Conservation (phyloP, 371 early-diverging fungal genomes). For the Actinomucor elegans region DNA sequence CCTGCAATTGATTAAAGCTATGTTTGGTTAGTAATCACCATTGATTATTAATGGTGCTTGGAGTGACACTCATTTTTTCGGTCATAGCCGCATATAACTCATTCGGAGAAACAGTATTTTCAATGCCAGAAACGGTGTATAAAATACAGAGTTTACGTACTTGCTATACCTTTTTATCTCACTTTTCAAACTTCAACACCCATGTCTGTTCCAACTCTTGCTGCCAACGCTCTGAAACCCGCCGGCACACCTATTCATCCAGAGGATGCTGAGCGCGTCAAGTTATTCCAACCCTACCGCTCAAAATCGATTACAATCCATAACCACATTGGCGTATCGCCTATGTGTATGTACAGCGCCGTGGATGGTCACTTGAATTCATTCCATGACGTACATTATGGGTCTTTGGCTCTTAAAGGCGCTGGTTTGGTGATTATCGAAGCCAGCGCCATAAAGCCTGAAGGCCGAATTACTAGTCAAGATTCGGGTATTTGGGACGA, state of each 20-base stretch:
- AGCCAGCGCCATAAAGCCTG: slow-evolving; percentile 73
- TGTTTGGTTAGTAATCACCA: too few species aligned
- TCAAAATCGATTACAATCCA: slow-evolving; percentile 57
- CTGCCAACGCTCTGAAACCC: slow-evolving; percentile 9
- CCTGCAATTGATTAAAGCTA: too few species aligned
- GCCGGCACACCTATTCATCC: slow-evolving; percentile 17
- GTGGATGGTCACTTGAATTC: slow-evolving; percentile 26
- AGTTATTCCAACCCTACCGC: slow-evolving; percentile 62
- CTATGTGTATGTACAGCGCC: slow-evolving; percentile 70
- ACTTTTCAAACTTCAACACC: too few species aligned
- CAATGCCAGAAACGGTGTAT: too few species aligned
- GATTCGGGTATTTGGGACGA: slow-evolving; percentile 76
- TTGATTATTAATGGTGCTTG: too few species aligned
- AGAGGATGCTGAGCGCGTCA: slow-evolving; percentile 11
- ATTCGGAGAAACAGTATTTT: too few species aligned
- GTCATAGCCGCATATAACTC: too few species aligned
- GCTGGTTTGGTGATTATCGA: slow-evolving; percentile 78
- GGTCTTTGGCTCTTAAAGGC: slow-evolving; percentile 72
- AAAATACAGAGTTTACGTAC: too few species aligned
- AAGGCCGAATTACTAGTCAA: slow-evolving; percentile 79
- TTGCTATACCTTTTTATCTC: too few species aligned
- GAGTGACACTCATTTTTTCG: too few species aligned
- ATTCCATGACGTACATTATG: slow-evolving; percentile 68
- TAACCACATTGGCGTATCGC: slow-evolving; percentile 78
- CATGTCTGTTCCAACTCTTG: slow-evolving; percentile 6